Evolutionary conservation across 1,284 basidiomycete genomes (phyloP).

Genomic region (Irpex sp.): DNA sequence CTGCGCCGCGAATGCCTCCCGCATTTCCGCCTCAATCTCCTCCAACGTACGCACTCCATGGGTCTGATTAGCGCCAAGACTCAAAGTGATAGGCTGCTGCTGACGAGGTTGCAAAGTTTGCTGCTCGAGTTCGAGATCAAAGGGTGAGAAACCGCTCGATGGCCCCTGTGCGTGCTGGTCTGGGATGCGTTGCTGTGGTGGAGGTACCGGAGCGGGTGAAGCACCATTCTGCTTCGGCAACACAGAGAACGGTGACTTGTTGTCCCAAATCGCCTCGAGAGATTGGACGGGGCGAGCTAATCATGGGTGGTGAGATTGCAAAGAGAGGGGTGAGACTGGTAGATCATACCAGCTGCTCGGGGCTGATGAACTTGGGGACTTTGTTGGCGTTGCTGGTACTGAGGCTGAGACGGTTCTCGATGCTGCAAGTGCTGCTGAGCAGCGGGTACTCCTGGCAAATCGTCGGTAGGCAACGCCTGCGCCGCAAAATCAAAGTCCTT

Average conservation of each 20-base stretch:
- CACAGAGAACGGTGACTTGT: constrained; percentile 71
- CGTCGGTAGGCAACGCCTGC: constrained; percentile 35
- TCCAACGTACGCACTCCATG: constrained; percentile 75
- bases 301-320: constrained; percentile 30
- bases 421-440: constrained; percentile 1
- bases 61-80: constrained; percentile 19
- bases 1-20: constrained; percentile 48
- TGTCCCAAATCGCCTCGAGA: constrained; percentile 75
- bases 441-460: constrained; percentile 11
- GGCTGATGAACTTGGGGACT: constrained; percentile 18
- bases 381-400: constrained; percentile 11
- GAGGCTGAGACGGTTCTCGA: neutral
- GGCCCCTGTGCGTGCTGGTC: constrained; percentile 20
- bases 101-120: constrained; percentile 7
- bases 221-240: constrained; percentile 52
- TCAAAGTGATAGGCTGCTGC: constrained; percentile 19
- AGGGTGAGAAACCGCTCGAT: constrained; percentile 18
- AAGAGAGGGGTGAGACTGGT: constrained; percentile 20
- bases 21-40: constrained; percentile 94
- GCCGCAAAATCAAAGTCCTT: constrained; percentile 90
- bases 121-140: constrained; percentile 10
- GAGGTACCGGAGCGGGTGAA: neutral
- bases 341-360: constrained; percentile 29
- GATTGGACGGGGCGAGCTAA: constrained; percentile 41
- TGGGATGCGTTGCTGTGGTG: constrained; percentile 26